These are phyloP conservation scores for Papiliotrema flavescens DNA, from an alignment of 1,284 basidiomycete species.

Conservation along the genomic window DNA sequence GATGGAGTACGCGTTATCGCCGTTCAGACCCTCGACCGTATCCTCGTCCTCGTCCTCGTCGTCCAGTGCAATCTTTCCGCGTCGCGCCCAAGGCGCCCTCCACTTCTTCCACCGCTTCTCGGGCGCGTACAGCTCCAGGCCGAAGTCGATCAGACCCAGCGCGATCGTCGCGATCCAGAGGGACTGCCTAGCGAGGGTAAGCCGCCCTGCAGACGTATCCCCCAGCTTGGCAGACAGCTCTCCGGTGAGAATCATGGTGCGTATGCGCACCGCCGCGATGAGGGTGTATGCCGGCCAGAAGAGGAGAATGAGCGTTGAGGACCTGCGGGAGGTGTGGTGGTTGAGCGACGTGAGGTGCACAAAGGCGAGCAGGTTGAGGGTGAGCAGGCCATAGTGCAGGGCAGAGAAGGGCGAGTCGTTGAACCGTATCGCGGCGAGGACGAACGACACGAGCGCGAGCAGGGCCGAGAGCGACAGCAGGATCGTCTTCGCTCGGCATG, in stretches of 20 bases:
- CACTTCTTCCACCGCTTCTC: conserved; percentile 51
- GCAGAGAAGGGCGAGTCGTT: conserved; percentile 20
- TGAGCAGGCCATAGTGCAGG: conserved; percentile 30
- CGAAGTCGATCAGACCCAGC: conserved; percentile 60
- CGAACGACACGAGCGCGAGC: conserved; percentile 57
- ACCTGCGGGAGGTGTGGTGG: conserved; percentile 70
- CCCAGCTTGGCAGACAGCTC: conserved; percentile 22
- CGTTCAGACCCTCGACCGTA: conserved; percentile 18
- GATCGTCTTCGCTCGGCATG: conserved; percentile 63
- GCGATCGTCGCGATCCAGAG: conserved; percentile 51
- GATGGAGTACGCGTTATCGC: conserved; percentile 32
- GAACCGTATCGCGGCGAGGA: conserved; percentile 44
- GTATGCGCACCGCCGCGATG: conserved; percentile 59
- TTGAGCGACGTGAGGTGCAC: conserved; percentile 54
- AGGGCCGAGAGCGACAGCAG: conserved; percentile 41
- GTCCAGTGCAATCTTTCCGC: conserved; percentile 36
- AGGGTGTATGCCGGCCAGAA: conserved; percentile 75
- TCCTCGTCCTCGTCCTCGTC: conserved; percentile 43
- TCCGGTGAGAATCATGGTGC: conserved; percentile 55
- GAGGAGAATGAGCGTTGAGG: conserved; percentile 72
- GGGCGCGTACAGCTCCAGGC: conserved; percentile 68
- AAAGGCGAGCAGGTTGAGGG: conserved; percentile 37
- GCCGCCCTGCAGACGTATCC: conserved; percentile 22
- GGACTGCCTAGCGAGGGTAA: conserved; percentile 33
- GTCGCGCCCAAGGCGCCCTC: conserved; percentile 16